A percentile compares a stretch with the other conserved stretches of the same genome.
Evolutionary conservation across 2,329 filamentous ascomycete genomes (phyloP).

Genomic region (Aspergillus sp.): DNA sequence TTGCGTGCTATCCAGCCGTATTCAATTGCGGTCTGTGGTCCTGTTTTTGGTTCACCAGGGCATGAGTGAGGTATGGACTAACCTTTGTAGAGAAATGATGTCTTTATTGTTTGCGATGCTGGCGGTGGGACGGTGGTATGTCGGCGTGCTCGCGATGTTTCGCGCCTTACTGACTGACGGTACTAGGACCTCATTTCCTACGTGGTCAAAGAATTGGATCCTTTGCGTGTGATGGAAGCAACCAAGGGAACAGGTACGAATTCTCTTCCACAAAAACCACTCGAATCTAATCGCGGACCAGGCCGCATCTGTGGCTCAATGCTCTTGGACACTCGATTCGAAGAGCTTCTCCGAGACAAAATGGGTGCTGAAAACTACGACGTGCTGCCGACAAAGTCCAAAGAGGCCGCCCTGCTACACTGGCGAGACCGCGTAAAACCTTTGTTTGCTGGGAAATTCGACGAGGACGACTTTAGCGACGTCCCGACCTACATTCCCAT

Average conservation of each 20-base stretch:
- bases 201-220: slow-evolving; percentile 27
- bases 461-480: slow-evolving; percentile 32
- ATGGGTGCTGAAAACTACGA: slow-evolving; percentile 34
- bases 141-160: neutral
- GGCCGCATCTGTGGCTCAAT: slow-evolving; percentile 38
- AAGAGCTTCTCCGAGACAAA: slow-evolving; percentile 27
- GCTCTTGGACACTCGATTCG: slow-evolving; percentile 35
- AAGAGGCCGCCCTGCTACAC: slow-evolving; percentile 32
- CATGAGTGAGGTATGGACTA: neutral
- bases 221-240: slow-evolving; percentile 32
- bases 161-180: neutral
- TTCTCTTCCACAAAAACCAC: no score
- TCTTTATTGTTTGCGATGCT: slow-evolving; percentile 43
- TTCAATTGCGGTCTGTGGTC: slow-evolving; percentile 25
- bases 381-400: slow-evolving; percentile 27
- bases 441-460: slow-evolving; percentile 23
- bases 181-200: slow-evolving; percentile 41
- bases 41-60: neutral
- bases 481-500: slow-evolving; percentile 29
- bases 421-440: slow-evolving; percentile 40
- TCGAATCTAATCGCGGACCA: neutral
- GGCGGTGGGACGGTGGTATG: slow-evolving; percentile 44
- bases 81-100: slow-evolving; percentile 30
- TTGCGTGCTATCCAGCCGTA: slow-evolving; percentile 33
- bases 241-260: slow-evolving; percentile 32